A percentile compares a stretch with the other conserved stretches of the same genome.
phyloP scores from a whole-genome alignment of 495 filamentous ascomycete genomes.

The Aspergillus sclerotioniger region DNA sequence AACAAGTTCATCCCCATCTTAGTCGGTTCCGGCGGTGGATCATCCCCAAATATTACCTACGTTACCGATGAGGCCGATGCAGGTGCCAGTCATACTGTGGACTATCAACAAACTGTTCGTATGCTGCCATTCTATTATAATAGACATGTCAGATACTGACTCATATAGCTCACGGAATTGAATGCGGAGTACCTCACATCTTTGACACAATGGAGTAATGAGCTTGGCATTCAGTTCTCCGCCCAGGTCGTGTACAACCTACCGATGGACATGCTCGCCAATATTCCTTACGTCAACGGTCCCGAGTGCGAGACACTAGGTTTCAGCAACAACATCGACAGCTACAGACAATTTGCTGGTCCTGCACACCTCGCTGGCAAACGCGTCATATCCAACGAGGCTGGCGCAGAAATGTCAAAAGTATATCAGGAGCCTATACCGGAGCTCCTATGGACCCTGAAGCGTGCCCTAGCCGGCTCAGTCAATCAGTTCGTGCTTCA shows the following conservation, averaged over 20 bases:
- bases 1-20: constrained; percentile 6
- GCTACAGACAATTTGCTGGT: constrained; percentile 8
- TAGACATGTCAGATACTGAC: background rate
- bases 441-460: background rate
- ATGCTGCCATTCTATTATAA: too few relatives aligned
- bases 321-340: constrained; percentile 6
- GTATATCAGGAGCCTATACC: constrained; percentile 1
- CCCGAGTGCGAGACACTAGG: constrained; percentile 7
- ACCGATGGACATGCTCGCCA: constrained; percentile 5
- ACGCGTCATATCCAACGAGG: constrained; percentile 6
- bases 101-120: constrained; percentile 18
- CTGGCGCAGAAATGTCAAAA: background rate
- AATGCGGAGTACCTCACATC: background rate
- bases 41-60: background rate
- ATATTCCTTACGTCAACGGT: constrained; percentile 7
- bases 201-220: background rate
- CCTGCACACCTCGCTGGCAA: constrained; percentile 4
- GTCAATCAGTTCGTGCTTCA: constrained; percentile 4
- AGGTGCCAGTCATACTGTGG: constrained; percentile 21
- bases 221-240: constrained; percentile 1
- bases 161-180: background rate
- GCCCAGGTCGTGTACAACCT: constrained; percentile 8
- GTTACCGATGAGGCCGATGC: constrained; percentile 21
- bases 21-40: constrained; percentile 3
- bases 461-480: background rate